A percentile compares a stretch with the other conserved stretches of the same genome.
Conservation (phyloP, 306 rosid species). For the Cicer bijugum region DNA sequence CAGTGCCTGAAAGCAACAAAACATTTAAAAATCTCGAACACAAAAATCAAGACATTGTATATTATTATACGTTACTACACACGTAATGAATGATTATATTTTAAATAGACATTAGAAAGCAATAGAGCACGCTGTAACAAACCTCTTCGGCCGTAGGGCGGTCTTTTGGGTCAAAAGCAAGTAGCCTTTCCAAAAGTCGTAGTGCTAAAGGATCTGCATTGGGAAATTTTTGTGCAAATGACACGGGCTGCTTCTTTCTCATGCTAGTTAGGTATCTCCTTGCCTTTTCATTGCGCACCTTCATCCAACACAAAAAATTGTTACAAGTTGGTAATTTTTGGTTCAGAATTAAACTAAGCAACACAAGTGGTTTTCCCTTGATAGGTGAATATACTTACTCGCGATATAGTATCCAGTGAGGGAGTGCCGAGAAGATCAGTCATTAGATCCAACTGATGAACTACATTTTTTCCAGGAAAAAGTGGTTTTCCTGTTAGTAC, state of each 20-base stretch:
- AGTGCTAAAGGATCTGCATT: constrained; percentile 88
- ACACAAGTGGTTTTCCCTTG: constrained; percentile 1
- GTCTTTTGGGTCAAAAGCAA: constrained; percentile 95
- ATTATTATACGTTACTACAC: constrained; percentile 14
- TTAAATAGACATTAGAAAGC: background rate
- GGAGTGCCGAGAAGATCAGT: constrained; percentile 97
- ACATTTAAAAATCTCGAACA: constrained; percentile 9
- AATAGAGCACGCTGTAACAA: constrained; percentile 34
- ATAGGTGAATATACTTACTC: constrained; percentile 52
- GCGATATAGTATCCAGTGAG: constrained; percentile 87
- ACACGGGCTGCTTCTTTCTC: constrained; percentile 86
- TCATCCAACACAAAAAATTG: constrained; percentile 38
- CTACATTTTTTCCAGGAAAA: constrained; percentile 98
- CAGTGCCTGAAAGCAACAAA: constrained; percentile 66
- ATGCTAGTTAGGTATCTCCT: constrained; percentile 90
- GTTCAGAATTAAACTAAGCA: background rate
- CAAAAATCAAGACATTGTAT: constrained; percentile 17
- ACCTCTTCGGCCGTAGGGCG: constrained; percentile 99
- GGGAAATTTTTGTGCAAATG: constrained; percentile 79
- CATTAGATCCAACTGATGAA: constrained; percentile 96
- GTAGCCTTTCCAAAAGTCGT: constrained; percentile 75
- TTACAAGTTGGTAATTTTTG: background rate
- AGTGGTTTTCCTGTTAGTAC: constrained; percentile 91
- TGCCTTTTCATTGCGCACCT: constrained; percentile 97
- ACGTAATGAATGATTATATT: constrained; percentile 27